These are phyloP conservation scores for Jatropha podagrica DNA, from an alignment of 441 rosid genomes.

Conservation along the genomic window DNA sequence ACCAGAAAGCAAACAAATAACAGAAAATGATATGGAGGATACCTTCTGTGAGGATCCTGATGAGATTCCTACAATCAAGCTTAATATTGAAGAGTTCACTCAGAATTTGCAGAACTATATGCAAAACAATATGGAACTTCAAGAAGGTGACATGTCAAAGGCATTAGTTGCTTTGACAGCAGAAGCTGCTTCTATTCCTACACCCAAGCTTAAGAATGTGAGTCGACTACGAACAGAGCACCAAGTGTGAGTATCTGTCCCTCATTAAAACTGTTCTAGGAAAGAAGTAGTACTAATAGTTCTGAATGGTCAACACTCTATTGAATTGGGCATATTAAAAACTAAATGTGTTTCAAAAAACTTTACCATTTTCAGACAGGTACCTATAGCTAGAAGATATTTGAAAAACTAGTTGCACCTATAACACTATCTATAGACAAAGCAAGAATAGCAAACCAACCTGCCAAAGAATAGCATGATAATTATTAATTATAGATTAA, in stretches of 20 bases:
- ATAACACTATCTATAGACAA: background rate
- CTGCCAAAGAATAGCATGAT: background rate
- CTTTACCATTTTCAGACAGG: background rate
- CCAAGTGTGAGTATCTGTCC: constrained; percentile 71
- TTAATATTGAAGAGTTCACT: constrained; percentile 67
- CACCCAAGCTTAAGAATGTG: constrained; percentile 75
- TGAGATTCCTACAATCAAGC: constrained; percentile 75
- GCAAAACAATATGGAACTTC: constrained; percentile 76
- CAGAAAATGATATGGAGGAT: constrained; percentile 65
- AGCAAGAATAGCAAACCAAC: background rate
- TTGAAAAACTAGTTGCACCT: background rate
- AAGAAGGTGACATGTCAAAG: constrained; percentile 80
- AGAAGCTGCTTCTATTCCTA: constrained; percentile 70
- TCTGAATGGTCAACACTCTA: background rate
- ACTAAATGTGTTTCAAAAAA: background rate
- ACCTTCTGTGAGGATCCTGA: constrained; percentile 67
- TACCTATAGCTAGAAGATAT: background rate
- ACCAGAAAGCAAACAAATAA: constrained; percentile 43
- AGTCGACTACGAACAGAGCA: constrained; percentile 95
- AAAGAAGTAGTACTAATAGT: background rate
- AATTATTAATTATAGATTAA: background rate
- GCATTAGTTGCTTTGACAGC: constrained; percentile 89
- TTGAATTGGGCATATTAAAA: background rate
- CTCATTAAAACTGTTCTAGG: background rate
- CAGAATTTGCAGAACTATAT: constrained; percentile 61